Evolutionary conservation across 2,329 filamentous ascomycete species (phyloP).

Genomic region (Sphaerulina musiva): DNA sequence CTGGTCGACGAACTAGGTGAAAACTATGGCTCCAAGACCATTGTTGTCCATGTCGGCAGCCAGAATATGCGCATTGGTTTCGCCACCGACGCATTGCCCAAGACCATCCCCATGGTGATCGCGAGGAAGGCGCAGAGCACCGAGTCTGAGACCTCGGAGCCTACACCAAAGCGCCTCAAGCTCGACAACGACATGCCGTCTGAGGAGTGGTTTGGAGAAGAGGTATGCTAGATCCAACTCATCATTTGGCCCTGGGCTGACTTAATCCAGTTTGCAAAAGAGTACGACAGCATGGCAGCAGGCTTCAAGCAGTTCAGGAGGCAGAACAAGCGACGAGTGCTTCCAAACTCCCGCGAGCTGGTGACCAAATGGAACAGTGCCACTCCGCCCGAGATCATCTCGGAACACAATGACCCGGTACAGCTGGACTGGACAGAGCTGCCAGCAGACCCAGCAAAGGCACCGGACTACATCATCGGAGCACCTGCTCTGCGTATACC

Average conservation of each 20-base stretch:
- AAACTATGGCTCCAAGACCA: constrained; percentile 76
- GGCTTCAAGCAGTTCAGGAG: constrained; percentile 89
- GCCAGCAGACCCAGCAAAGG: constrained; percentile 50
- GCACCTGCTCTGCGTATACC: constrained; percentile 77
- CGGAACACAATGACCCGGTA: constrained; percentile 88
- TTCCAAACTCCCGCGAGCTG: constrained; percentile 95
- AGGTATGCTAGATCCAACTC: constrained; percentile 45
- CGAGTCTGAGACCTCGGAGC: constrained; percentile 79
- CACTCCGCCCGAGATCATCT: constrained; percentile 76
- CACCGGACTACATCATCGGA: constrained; percentile 75
- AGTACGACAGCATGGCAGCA: constrained; percentile 73
- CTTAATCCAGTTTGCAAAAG: constrained; percentile 48
- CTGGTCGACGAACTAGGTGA: constrained; percentile 53
- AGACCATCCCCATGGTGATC: constrained; percentile 88
- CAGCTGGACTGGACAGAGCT: constrained; percentile 95
- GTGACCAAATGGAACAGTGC: constrained; percentile 91
- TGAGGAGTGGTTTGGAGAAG: constrained; percentile 83
- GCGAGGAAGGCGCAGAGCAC: constrained; percentile 70
- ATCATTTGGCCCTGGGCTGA: constrained; percentile 8
- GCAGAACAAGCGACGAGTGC: constrained; percentile 83
- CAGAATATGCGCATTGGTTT: constrained; percentile 92
- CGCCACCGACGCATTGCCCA: constrained; percentile 90
- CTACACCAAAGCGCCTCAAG: constrained; percentile 62
- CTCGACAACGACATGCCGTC: constrained; percentile 55
- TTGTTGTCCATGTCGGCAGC: constrained; percentile 91